A percentile compares a stretch with the other conserved stretches of the same genome.
Conservation (phyloP, 1,284 basidiomycete genomes). For the Naganishia cerealis region DNA sequence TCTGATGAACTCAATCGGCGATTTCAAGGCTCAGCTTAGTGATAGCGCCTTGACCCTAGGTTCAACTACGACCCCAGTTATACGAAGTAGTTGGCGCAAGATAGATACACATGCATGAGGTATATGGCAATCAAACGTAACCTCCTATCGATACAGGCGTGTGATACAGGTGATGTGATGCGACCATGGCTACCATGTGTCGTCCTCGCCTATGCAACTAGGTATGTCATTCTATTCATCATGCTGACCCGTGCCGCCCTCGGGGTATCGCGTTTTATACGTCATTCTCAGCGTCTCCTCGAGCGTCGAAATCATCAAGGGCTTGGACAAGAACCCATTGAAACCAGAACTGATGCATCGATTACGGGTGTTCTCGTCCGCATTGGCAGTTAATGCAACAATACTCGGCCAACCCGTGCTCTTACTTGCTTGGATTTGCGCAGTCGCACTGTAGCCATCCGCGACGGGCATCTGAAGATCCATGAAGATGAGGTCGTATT, state of each 20-base stretch:
- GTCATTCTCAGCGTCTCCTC: conserved; percentile 17
- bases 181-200: too few species aligned
- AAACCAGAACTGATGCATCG: conserved; percentile 42
- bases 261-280: conserved; percentile 9
- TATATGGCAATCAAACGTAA: too few species aligned
- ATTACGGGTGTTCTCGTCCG: conserved; percentile 44
- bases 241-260: not conserved
- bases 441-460: conserved; percentile 26
- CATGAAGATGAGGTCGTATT: conserved; percentile 48
- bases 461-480: conserved; percentile 48
- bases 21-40: not conserved
- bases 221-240: not conserved
- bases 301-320: conserved; percentile 37
- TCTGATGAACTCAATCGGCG: not conserved
- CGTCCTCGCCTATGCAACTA: too few species aligned
- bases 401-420: conserved; percentile 44
- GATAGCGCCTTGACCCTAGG: too few species aligned
- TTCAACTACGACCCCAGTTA: too few species aligned
- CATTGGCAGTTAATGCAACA: conserved; percentile 50
- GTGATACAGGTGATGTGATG: too few species aligned
- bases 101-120: too few species aligned
- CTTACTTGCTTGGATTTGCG: conserved; percentile 35
- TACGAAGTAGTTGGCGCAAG: too few species aligned
- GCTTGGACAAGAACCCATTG: conserved; percentile 46
- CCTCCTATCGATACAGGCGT: too few species aligned